Evolutionary conservation across 139 green algal species (phyloP), one percentile per base, ranked within the genome.

Genomic region (Chlorella vulgaris): DNA sequence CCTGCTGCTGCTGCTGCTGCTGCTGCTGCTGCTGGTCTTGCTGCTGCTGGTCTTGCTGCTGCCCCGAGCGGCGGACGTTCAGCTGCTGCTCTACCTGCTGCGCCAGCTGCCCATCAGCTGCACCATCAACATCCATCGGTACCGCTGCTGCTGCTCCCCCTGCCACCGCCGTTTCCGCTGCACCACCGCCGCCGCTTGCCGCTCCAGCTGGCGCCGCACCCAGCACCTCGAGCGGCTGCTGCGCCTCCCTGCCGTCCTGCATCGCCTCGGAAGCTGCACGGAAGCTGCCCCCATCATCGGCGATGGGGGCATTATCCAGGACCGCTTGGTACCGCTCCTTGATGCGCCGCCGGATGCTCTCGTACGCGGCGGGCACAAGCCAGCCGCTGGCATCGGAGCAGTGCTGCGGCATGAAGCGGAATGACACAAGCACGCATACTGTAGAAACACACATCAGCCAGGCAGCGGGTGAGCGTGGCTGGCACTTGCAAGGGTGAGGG

Each of bases 321-420:
- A 83, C 7, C 4, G 77, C 77, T 36, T 58, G 33, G 24, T 69
- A 83, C 29, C 77, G 43, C 50, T 83, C 77, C 33, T 76, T 76
- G 42, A 83, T 58, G 42, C 77, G 77, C 36, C 62, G 55, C 43
- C 55, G 62, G 10, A 83, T 76, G 3, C 21, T 33, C 1, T 83
- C 77, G 28, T 65, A 18, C 1, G 47, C 65, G 0, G 26, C 35
- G 2, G 42, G 10, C 62, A 28, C 18, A 22, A 83, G 77, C 77
- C 77, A 83, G 47, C 77, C 77, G 65, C 77, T 69, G 29, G 15
- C 39, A 62, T 82, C 76, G 31, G 60, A 66, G 63, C 76, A 82
- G 40, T 82, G 76, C 76, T 82, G 76, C 21, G 7, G n/a, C n/a
- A 36, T n/a, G n/a, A n/a, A n/a, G n/a, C n/a, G n/a, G n/a, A n/a